phyloP scores from a whole-genome alignment of 768 basidiomycete genomes.

The Wakefieldia striispora region DNA sequence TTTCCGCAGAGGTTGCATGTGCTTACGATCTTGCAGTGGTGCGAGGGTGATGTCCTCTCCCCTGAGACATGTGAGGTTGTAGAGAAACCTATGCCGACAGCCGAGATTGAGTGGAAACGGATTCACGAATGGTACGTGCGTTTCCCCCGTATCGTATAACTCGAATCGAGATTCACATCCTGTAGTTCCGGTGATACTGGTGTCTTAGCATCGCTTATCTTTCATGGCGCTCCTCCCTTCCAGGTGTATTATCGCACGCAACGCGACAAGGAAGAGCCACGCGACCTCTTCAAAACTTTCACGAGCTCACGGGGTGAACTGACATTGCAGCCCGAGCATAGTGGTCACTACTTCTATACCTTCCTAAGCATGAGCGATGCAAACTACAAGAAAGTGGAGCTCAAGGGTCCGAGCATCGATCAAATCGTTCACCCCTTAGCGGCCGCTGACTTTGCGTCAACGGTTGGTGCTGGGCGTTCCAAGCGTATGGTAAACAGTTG shows the following conservation, averaged over 20 bases:
- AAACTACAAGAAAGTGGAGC: conserved; percentile 74
- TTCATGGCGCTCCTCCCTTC: conserved; percentile 91
- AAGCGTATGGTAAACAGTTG: conserved; percentile 71
- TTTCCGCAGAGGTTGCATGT: not conserved
- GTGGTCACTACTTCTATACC: conserved; percentile 84
- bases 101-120: conserved; percentile 85
- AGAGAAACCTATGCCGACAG: conserved; percentile 72
- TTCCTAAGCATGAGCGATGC: conserved; percentile 79
- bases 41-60: conserved; percentile 78
- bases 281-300: conserved; percentile 59
- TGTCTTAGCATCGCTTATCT: conserved; percentile 79
- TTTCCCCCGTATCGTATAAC: conserved; percentile 3
- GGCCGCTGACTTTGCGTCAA: conserved; percentile 64
- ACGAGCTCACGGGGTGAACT: conserved; percentile 74
- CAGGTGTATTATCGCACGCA: conserved; percentile 74
- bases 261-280: conserved; percentile 62
- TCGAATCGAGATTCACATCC: conserved; percentile 1
- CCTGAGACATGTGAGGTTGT: conserved; percentile 79
- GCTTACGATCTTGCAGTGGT: conserved; percentile 45
- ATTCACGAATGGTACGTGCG: conserved; percentile 79
- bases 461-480: conserved; percentile 38
- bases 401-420: conserved; percentile 76
- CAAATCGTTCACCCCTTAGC: conserved; percentile 91
- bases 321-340: conserved; percentile 81
- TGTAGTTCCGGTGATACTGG: conserved; percentile 86